Evolutionary conservation across 768 basidiomycete species (phyloP), one percentile per base, ranked within the genome.

Genomic region (Mrakia hoshinonis): DNA sequence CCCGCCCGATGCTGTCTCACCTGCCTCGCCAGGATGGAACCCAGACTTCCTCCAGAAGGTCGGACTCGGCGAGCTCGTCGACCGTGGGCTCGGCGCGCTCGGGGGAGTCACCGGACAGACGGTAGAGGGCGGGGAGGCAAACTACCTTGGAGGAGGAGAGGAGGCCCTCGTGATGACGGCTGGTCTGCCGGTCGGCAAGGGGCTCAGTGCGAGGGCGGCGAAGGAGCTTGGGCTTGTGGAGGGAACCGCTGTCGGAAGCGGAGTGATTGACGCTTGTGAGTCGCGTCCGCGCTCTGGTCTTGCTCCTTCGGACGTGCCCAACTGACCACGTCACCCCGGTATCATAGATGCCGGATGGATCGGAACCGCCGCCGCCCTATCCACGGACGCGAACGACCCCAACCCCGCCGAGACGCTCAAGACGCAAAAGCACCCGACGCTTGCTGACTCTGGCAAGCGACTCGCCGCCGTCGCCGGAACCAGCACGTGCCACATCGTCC

Each of bases 381-480:
- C 86, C 73, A 82, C 76, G 1, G 67, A 71, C 24, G 69, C 58
- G 2, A 24, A 79, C 29, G 78, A 76, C 18, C 69, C 80, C 58
- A 84, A 84, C 65, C 82, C 85, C 43, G 85, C 83, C 6, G 79
- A 81, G 43, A 63, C 68, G 73, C 85, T n/a, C 85, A 84, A 0
- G 81, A 81, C 24, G 77, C 79, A 13, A 76, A 83, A 26, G 60
- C 67, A 51, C n/a, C 90, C 91, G 20, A 81, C 83, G 15, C 81
- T 96, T 10, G 84, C 87, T 7, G 90, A 95, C 74, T 91, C 91
- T 7, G 82, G 84, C 18, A 87, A 90, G 76, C 83, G 95, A 49
- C 82, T 99, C 24, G 95, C 94, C 4, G 92, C 89, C 58, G 89
- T 94, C 69, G 96, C 96, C 34, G 96, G 96, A 11, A 99, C 95